Evolutionary conservation across 345 rosid genomes (phyloP).

Genomic region (Sonneratia caseolaris): DNA sequence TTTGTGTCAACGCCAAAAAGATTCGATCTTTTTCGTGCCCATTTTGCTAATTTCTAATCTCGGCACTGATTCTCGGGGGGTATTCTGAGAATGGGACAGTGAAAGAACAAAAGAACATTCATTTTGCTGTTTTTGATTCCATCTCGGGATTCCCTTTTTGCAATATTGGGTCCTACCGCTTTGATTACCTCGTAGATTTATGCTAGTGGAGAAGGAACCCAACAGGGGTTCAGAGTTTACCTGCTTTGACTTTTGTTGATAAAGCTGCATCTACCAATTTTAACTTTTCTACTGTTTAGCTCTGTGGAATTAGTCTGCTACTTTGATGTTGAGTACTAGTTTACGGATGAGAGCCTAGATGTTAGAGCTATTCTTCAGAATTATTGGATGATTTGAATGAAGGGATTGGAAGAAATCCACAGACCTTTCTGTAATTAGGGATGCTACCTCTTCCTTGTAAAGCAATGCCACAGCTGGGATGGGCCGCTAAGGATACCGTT

Average conservation of each 20-base stretch:
- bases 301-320: too few relatives aligned
- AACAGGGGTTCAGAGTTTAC: neutral
- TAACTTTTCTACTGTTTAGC: neutral
- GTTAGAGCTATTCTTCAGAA: neutral
- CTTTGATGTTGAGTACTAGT: too few relatives aligned
- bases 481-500: neutral
- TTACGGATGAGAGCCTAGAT: neutral
- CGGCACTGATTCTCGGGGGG: neutral
- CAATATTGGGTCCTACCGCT: conserved; percentile 6
- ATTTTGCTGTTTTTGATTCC: neutral
- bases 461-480: neutral
- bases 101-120: neutral
- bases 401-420: neutral
- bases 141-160: neutral
- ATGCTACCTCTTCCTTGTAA: neutral
- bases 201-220: neutral
- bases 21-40: neutral
- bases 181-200: neutral
- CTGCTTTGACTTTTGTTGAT: conserved; percentile 6
- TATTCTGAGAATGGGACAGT: neutral
- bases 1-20: neutral
- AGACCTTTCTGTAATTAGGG: neutral
- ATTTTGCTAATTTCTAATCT: neutral
- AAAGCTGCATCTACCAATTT: neutral
- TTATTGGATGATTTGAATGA: neutral